These are phyloP conservation scores for Luzula sylvatica DNA, from an alignment of 176 grass and related monocot genomes.

Conservation along the genomic window DNA sequence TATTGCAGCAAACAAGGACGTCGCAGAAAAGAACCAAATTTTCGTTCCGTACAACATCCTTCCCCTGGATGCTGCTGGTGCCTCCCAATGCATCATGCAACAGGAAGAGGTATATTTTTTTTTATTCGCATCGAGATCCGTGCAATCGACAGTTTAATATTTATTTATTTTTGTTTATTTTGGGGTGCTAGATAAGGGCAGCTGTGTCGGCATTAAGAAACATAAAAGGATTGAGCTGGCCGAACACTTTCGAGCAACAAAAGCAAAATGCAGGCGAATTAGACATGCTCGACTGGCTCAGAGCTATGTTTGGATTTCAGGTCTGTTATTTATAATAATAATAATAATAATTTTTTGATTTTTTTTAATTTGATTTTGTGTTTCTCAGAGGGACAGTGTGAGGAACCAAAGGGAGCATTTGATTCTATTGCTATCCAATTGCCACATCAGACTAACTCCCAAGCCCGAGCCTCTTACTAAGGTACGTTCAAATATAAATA, in stretches of 20 bases:
- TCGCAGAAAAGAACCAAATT: slow-evolving; percentile 92
- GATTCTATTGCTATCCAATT: slow-evolving; percentile 80
- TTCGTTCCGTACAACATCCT: slow-evolving; percentile 72
- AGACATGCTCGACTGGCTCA: slow-evolving; percentile 94
- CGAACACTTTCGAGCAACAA: slow-evolving; percentile 59
- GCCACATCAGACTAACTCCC: slow-evolving; percentile 69
- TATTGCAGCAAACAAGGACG: slow-evolving; percentile 55
- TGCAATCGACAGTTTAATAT: no score
- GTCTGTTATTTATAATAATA: slow-evolving; percentile 29
- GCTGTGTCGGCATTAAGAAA: slow-evolving; percentile 46
- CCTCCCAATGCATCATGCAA: slow-evolving; percentile 90
- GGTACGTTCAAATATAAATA: slow-evolving; percentile 49
- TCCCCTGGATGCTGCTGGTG: slow-evolving; percentile 70
- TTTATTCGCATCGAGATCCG: no score
- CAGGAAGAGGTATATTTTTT: slow-evolving; percentile 62
- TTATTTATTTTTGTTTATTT: background rate
- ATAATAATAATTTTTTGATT: slow-evolving; percentile 23
- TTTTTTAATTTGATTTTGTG: no score
- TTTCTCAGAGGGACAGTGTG: slow-evolving; percentile 69
- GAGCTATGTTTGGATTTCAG: slow-evolving; percentile 98
- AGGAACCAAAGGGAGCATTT: slow-evolving; percentile 96
- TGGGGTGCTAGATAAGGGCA: slow-evolving; percentile 30
- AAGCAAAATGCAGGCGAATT: slow-evolving; percentile 66
- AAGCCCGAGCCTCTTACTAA: slow-evolving; percentile 78
- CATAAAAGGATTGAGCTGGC: slow-evolving; percentile 66